Evolutionary conservation across 2,329 filamentous ascomycete genomes (phyloP).

Genomic region (Fusarium pseudoanthophilum): DNA sequence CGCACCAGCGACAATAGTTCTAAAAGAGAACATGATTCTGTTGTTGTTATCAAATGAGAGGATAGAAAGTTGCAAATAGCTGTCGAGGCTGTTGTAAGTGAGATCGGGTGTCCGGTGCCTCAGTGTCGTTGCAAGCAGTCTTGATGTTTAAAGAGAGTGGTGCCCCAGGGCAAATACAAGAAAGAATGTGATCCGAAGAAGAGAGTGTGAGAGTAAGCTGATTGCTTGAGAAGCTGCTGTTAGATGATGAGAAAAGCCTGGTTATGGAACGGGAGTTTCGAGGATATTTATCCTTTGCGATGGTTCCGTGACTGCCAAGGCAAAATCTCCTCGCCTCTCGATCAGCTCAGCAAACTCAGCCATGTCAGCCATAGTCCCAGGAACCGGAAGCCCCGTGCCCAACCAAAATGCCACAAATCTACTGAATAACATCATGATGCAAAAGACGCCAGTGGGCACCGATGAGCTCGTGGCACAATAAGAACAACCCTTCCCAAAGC

Average conservation of each 20-base stretch:
- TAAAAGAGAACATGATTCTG: slow-evolving; percentile 36
- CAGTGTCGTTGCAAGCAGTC: slow-evolving; percentile 21
- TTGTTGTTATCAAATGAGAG: slow-evolving; percentile 26
- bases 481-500: slow-evolving; percentile 11
- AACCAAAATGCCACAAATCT: slow-evolving; percentile 19
- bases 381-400: slow-evolving; percentile 33
- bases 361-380: slow-evolving; percentile 5
- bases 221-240: slow-evolving; percentile 40
- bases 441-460: slow-evolving; percentile 2
- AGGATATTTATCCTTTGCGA: slow-evolving; percentile 40
- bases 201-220: slow-evolving; percentile 35
- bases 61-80: slow-evolving; percentile 24
- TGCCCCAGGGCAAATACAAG: slow-evolving; percentile 22
- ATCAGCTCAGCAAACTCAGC: slow-evolving; percentile 9
- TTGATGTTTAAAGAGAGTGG: slow-evolving; percentile 39
- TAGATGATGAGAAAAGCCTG: slow-evolving; percentile 24
- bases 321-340: background rate
- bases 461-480: slow-evolving; percentile 3
- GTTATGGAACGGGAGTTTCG: slow-evolving; percentile 1
- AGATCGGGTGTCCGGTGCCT: slow-evolving; percentile 4
- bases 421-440: background rate
- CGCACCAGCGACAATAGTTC: slow-evolving; percentile 50
- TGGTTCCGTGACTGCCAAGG: background rate
- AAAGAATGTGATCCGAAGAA: slow-evolving; percentile 24
- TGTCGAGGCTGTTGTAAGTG: slow-evolving; percentile 13